phyloP scores from a whole-genome alignment of 2,329 filamentous ascomycete species.

The Penicillium nordicum region DNA sequence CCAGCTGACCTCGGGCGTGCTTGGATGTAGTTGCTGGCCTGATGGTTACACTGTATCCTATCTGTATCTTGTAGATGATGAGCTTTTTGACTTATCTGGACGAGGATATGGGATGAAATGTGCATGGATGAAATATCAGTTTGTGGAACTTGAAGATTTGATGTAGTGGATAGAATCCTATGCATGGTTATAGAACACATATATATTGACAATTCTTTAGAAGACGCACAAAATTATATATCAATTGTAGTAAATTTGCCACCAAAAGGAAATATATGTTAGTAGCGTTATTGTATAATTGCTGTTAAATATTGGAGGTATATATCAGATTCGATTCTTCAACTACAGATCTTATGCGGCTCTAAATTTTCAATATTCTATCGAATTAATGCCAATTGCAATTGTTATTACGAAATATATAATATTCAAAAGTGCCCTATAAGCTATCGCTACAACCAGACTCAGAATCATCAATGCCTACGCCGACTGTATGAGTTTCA shows the following conservation, averaged over 20 bases:
- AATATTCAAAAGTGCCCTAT: not conserved
- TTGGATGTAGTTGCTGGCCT: not conserved
- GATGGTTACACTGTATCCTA: conserved; percentile 1
- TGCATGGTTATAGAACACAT: not conserved
- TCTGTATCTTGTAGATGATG: not conserved
- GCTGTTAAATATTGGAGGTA: not conserved
- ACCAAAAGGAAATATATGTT: not conserved
- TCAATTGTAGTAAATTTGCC: too few relatives aligned
- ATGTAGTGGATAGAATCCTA: not conserved
- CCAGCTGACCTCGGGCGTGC: not conserved
- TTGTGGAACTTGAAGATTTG: not conserved
- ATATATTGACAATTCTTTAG: not conserved
- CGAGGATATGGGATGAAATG: too few relatives aligned
- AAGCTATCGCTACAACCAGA: not conserved
- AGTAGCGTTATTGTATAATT: not conserved
- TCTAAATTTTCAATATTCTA: not conserved
- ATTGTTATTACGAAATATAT: not conserved
- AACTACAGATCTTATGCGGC: not conserved
- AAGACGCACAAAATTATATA: not conserved
- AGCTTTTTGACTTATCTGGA: too few relatives aligned
- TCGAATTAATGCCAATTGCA: not conserved
- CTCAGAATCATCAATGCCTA: not conserved
- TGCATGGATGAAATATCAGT: not conserved
- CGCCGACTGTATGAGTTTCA: not conserved
- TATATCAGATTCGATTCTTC: not conserved